phyloP scores from a whole-genome alignment of 257 asterid genomes.

The Plantago elongata region DNA sequence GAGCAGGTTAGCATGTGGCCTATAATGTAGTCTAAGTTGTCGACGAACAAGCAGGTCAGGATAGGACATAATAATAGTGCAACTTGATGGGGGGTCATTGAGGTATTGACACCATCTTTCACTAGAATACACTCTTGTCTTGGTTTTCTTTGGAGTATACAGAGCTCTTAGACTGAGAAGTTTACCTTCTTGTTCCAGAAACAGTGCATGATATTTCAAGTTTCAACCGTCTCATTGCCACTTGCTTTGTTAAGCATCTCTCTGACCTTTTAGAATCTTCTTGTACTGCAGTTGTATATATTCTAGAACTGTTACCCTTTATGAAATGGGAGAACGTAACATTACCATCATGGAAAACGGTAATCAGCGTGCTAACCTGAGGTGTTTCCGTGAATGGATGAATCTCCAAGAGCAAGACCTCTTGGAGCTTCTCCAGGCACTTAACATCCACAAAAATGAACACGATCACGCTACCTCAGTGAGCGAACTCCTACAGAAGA shows the following conservation, averaged over 20 bases:
- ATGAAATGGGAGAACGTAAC: not conserved
- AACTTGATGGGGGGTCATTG: no score
- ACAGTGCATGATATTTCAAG: not conserved
- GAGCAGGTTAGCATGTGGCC: not conserved
- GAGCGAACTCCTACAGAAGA: slow-evolving; percentile 14
- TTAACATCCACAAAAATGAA: not conserved
- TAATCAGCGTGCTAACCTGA: not conserved
- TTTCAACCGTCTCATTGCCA: not conserved
- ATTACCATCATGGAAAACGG: slow-evolving; percentile 4
- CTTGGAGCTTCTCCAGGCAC: slow-evolving; percentile 27
- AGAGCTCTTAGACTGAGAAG: slow-evolving; percentile 10
- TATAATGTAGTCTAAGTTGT: not conserved
- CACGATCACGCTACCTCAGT: not conserved
- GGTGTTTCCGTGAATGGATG: slow-evolving; percentile 27
- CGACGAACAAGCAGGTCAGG: not conserved
- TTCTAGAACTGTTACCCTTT: not conserved
- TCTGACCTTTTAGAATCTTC: no score
- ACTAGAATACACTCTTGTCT: no score
- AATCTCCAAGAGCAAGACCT: slow-evolving; percentile 29
- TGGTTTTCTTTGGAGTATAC: slow-evolving; percentile 1
- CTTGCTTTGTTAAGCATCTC: not conserved
- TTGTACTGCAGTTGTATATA: not conserved
- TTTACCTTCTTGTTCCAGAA: not conserved
- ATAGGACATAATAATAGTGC: not conserved
- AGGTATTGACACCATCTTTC: no score